Base-by-base conservation (phyloP, 1,139 yeast species). In the Blastobotrys persicus region DNA sequence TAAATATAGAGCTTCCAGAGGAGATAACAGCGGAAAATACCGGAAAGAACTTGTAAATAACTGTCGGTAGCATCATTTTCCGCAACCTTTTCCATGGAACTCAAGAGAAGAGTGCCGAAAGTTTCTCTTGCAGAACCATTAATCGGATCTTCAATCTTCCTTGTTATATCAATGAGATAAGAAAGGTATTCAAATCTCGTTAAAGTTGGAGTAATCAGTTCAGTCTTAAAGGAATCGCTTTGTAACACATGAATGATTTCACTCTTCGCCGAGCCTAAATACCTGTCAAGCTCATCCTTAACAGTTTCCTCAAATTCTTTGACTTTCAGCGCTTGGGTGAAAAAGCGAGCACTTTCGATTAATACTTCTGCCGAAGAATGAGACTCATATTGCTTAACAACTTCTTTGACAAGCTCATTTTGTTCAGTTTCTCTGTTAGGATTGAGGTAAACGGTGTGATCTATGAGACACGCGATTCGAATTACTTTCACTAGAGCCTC, bases 361-460 rank as follows among this genome's bases (percentile, higher is more conserved):
- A 59, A 44, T 1, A 60, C 52, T 1, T 45, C 47, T 6, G 45
- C 42, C 31, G 49, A 48, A 12, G 50, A 39, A 16, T 56, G 57
- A 12, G 56, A 55, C 38, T 49, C 51, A 49, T 65, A 66, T 31
- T 59, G 56, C 41, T 57, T 55, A 14, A 59, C 48, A 11, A 62
- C 55, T 12, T 40, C 48, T 14, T 54, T 52, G 20, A 66, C 51
- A 3, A 61, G 50, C 13, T 44, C 54, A n/a, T 51, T 56, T 40
- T 59, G 61, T 16, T 54, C 55, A 12, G 53, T 41, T 48, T 63
- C 65, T 42, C 59, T 56, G 18, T 62, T 61, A n/a, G 62, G 51
- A 9, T 55, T 53, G 7, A 58, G 58, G 44, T 58, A 65, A 5
- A 58, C 47, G n/a, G 55, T 59, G 35, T 61, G 51, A 40, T 65